phyloP scores from a whole-genome alignment of 2,329 filamentous ascomycete species.

The Colletotrichum cuscutae region DNA sequence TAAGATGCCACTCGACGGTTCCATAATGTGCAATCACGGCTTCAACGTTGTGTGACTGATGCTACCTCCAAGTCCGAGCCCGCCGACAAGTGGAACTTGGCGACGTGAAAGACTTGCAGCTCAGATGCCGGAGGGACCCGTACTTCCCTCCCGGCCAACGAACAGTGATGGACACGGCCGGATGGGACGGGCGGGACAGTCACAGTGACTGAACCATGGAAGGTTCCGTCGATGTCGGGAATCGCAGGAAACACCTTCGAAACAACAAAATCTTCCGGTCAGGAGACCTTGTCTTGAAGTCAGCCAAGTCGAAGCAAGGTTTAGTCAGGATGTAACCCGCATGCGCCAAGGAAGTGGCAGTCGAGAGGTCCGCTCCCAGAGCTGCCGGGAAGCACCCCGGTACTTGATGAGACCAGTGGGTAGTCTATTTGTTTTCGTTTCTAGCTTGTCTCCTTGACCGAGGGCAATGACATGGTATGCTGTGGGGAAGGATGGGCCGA shows the following conservation, averaged over 20 bases:
- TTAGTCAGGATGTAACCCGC: slow-evolving; percentile 10
- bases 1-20: not conserved
- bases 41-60: not conserved
- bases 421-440: not conserved
- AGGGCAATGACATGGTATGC: not conserved
- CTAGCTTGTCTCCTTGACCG: not conserved
- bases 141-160: not conserved
- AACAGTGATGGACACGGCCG: not conserved
- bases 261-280: slow-evolving; percentile 1
- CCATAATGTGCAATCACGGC: not conserved
- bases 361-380: slow-evolving; percentile 8
- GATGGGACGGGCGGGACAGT: slow-evolving; percentile 15
- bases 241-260: not conserved
- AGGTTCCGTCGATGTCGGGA: not conserved
- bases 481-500: slow-evolving; percentile 16
- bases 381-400: slow-evolving; percentile 10
- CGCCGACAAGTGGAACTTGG: not conserved
- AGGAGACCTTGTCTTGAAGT: slow-evolving; percentile 23
- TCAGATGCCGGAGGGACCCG: not conserved
- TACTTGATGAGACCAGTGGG: not conserved
- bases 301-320: slow-evolving; percentile 20
- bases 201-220: not conserved
- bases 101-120: not conserved
- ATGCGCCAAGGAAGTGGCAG: not conserved
- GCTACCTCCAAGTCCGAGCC: slow-evolving; percentile 4